Conservation (phyloP, 73 alveolate species). For the Paramecium octaurelia region DNA sequence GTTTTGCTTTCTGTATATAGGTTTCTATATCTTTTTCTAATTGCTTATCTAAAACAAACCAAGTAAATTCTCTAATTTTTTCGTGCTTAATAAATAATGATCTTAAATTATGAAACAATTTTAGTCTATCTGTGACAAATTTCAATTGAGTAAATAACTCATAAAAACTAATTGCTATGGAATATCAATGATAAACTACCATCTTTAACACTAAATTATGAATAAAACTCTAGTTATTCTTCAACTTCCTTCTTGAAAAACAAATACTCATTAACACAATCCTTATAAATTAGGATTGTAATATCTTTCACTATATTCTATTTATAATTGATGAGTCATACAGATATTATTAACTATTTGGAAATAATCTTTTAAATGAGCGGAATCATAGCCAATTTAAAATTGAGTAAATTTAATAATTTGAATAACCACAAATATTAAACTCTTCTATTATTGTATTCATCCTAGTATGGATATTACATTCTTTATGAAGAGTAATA, state of each 20-base stretch:
- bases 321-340: not conserved
- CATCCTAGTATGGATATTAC: constrained; percentile 16
- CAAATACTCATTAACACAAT: constrained; percentile 7
- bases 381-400: not conserved
- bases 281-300: not conserved
- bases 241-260: not conserved
- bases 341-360: not conserved
- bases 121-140: not conserved
- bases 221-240: not conserved
- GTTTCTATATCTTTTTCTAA: not conserved
- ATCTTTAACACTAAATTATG: constrained; percentile 16
- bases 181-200: not conserved
- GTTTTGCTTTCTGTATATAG: not conserved
- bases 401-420: constrained; percentile 9
- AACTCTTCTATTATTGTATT: not conserved
- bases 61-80: not conserved
- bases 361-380: not conserved
- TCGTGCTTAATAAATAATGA: not conserved
- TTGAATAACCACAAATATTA: constrained; percentile 20
- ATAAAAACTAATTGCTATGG: not conserved
- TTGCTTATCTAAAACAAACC: not conserved
- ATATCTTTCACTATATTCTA: not conserved
- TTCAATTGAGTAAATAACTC: not conserved
- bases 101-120: not conserved
- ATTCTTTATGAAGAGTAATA: not conserved